Percentiles rank a stretch among this genome's conserved stretches.
These are phyloP conservation scores for Phenoliferia sp. DNA, from an alignment of 1,284 basidiomycete species.

Conservation along the genomic window DNA sequence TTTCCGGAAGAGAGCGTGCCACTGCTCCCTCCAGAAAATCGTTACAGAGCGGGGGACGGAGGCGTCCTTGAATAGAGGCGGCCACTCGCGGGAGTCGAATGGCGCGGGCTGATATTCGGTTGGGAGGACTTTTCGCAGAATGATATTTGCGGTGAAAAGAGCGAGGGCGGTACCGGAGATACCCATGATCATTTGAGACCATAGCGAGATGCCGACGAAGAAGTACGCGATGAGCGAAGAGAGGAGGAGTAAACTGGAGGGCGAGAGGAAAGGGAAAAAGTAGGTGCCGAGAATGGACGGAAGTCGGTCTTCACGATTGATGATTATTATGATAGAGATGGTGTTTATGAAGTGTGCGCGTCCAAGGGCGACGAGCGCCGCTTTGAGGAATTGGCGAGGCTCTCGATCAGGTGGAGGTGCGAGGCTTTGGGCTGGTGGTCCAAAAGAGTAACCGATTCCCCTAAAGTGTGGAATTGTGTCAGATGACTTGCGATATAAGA, in stretches of 20 bases:
- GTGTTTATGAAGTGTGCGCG: neutral
- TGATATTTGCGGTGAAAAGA: neutral
- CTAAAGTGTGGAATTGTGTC: neutral
- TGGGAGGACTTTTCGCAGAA: neutral
- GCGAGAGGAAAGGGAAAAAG: neutral
- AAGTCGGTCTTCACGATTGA: neutral
- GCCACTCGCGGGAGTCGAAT: neutral
- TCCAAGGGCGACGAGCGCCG: neutral
- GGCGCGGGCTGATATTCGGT: neutral
- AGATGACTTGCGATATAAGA: neutral
- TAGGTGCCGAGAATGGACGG: neutral
- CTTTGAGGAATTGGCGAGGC: neutral
- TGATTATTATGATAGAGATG: neutral
- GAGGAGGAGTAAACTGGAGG: neutral
- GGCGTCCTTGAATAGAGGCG: neutral
- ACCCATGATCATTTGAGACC: neutral
- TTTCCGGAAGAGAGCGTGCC: neutral
- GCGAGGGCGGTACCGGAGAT: neutral
- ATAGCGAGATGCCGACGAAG: neutral
- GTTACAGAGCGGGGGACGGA: neutral
- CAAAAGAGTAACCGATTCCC: neutral
- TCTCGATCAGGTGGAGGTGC: neutral
- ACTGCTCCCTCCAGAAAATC: neutral
- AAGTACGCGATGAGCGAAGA: neutral
- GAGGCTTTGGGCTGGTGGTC: neutral